Percentiles rank a stretch among this genome's conserved stretches.
Conservation (phyloP, 768 basidiomycete genomes). For the Leucocoprinus birnbaumii region DNA sequence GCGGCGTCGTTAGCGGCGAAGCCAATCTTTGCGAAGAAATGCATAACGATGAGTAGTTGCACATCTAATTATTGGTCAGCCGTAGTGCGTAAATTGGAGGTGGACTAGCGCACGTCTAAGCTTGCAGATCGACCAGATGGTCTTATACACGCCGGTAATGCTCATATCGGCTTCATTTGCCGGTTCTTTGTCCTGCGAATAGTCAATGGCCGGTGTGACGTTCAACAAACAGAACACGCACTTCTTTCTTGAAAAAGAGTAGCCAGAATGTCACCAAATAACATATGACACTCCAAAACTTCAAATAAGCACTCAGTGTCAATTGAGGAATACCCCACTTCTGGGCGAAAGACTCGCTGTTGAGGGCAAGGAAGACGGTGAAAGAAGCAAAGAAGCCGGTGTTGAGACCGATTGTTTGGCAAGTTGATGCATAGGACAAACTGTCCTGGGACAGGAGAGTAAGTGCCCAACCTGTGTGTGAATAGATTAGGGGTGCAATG, state of each 20-base stretch:
- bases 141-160: conserved; percentile 85
- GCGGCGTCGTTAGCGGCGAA: conserved; percentile 93
- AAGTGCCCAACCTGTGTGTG: conserved; percentile 65
- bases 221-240: conserved; percentile 19
- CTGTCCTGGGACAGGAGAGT: conserved; percentile 90
- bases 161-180: conserved; percentile 83
- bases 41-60: conserved; percentile 81
- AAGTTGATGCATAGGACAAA: conserved; percentile 94
- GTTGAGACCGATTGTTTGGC: conserved; percentile 96
- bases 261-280: conserved; percentile 88
- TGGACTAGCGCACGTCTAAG: conserved; percentile 67
- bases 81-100: background rate
- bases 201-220: background rate
- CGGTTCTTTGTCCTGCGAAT: conserved; percentile 65
- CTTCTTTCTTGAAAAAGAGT: conserved; percentile 86
- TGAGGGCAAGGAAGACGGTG: conserved; percentile 96
- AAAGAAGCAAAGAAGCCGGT: conserved; percentile 95
- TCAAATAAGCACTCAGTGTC: conserved; percentile 75
- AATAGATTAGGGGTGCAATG: background rate
- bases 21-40: conserved; percentile 91
- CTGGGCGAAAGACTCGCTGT: conserved; percentile 86
- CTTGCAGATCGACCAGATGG: conserved; percentile 92
- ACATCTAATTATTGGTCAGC: conserved; percentile 59
- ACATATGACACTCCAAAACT: conserved; percentile 83
- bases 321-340: conserved; percentile 78